Conservation (phyloP, 2,329 filamentous ascomycete species). For the Exophiala calicioides region DNA sequence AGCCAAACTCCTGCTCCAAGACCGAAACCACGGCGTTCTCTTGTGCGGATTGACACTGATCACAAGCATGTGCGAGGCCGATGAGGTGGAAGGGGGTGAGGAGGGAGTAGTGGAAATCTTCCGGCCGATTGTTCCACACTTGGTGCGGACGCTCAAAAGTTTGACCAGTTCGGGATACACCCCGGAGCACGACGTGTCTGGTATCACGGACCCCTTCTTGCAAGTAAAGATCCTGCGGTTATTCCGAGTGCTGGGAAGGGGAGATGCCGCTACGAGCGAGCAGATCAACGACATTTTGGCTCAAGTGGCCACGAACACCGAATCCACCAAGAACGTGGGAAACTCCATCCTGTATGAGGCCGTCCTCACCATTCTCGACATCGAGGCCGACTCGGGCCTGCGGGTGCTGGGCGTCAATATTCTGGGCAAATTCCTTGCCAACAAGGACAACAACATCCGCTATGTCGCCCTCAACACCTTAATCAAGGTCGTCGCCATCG, state of each 20-base stretch:
- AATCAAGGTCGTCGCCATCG: slow-evolving; percentile 96
- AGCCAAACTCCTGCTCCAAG: slow-evolving; percentile 80
- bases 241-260: slow-evolving; percentile 80
- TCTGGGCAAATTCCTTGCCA: slow-evolving; percentile 95
- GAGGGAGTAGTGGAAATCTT: slow-evolving; percentile 89
- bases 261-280: slow-evolving; percentile 85
- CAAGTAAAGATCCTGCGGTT: slow-evolving; percentile 94
- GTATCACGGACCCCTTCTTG: slow-evolving; percentile 95
- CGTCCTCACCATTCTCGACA: slow-evolving; percentile 94
- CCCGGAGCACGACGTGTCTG: slow-evolving; percentile 96
- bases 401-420: slow-evolving; percentile 97
- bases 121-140: slow-evolving; percentile 75
- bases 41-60: slow-evolving; percentile 90
- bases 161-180: slow-evolving; percentile 94
- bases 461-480: slow-evolving; percentile 97
- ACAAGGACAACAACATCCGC: slow-evolving; percentile 98
- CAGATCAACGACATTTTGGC: slow-evolving; percentile 98
- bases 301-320: slow-evolving; percentile 96
- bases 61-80: slow-evolving; percentile 88
- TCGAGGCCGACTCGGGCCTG: slow-evolving; percentile 93
- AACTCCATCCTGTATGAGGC: slow-evolving; percentile 98
- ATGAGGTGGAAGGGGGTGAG: slow-evolving; percentile 82
- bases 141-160: slow-evolving; percentile 89
- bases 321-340: slow-evolving; percentile 96
- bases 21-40: slow-evolving; percentile 93